Conservation (phyloP, 306 rosid species). For the Astragalus membranaceus region DNA sequence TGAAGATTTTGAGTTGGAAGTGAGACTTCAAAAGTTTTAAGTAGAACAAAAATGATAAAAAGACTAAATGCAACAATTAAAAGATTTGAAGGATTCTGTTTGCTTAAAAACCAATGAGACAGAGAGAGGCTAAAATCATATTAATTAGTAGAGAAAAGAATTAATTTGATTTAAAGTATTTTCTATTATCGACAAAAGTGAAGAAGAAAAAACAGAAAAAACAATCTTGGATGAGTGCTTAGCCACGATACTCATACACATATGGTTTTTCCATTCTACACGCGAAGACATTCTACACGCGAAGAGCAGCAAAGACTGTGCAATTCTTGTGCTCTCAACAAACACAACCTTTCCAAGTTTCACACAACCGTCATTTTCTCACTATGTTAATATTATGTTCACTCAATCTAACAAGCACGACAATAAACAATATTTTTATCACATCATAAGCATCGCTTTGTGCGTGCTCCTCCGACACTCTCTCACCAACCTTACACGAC, state of each 20-base stretch:
- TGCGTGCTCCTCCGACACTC: slow-evolving; percentile 36
- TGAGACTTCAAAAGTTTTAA: too few species aligned
- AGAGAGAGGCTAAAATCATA: too few species aligned
- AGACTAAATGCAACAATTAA: too few species aligned
- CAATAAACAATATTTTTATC: neutral
- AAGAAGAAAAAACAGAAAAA: neutral
- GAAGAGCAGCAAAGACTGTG: slow-evolving; percentile 9
- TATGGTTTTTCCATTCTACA: slow-evolving; percentile 13
- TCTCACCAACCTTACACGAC: slow-evolving; percentile 55
- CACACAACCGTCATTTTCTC: slow-evolving; percentile 16
- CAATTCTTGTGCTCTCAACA: slow-evolving; percentile 18
- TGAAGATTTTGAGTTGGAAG: too few species aligned
- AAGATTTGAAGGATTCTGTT: too few species aligned
- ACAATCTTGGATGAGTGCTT: neutral
- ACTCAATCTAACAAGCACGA: slow-evolving; percentile 8
- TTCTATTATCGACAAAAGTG: neutral
- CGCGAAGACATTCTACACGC: slow-evolving; percentile 21
- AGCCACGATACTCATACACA: neutral
- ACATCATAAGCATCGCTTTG: slow-evolving; percentile 21
- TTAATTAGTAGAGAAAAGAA: too few species aligned
- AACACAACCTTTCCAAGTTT: slow-evolving; percentile 12
- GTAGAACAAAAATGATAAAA: too few species aligned
- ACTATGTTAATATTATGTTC: neutral
- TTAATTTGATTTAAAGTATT: neutral
- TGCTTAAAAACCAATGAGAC: too few species aligned